Conservation (phyloP, 2,329 filamentous ascomycete species). For the Fusarium compactum region DNA sequence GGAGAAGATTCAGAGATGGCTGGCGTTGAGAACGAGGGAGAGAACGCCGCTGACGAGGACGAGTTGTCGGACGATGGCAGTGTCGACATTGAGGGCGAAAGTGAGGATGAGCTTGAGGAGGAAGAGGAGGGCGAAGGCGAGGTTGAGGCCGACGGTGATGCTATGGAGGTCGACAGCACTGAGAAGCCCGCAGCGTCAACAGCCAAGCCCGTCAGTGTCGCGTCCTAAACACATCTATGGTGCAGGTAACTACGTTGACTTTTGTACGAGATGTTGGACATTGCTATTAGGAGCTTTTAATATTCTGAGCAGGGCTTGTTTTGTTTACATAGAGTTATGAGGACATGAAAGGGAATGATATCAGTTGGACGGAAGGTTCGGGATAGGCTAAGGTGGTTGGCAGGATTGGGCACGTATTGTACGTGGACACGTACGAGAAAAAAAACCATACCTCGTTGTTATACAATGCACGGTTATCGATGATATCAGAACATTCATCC, state of each 20-base stretch:
- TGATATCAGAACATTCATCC: neutral
- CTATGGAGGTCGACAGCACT: constrained; percentile 63
- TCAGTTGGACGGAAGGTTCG: constrained; percentile 30
- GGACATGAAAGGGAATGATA: constrained; percentile 50
- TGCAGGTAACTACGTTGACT: constrained; percentile 16
- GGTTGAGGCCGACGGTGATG: constrained; percentile 55
- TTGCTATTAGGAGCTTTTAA: constrained; percentile 36
- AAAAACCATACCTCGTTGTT: constrained; percentile 13
- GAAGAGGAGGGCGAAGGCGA: constrained; percentile 70
- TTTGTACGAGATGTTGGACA: constrained; percentile 36
- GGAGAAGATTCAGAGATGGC: constrained; percentile 82
- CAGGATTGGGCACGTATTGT: constrained; percentile 17
- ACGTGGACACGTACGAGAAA: constrained; percentile 3
- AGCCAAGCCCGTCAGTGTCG: constrained; percentile 53
- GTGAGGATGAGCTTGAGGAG: constrained; percentile 77
- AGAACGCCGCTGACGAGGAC: constrained; percentile 69
- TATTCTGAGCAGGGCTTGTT: constrained; percentile 32
- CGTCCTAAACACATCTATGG: constrained; percentile 45
- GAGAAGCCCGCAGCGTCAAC: constrained; percentile 53
- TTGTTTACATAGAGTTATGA: constrained; percentile 49
- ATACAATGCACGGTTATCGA: constrained; percentile 29
- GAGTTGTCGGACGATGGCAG: constrained; percentile 79
- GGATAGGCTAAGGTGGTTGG: constrained; percentile 29
- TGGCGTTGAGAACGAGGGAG: constrained; percentile 68
- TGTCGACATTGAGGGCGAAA: constrained; percentile 83